These are phyloP conservation scores for Strobilomyces dryophilus DNA, from an alignment of 768 basidiomycete species.

Conservation along the genomic window DNA sequence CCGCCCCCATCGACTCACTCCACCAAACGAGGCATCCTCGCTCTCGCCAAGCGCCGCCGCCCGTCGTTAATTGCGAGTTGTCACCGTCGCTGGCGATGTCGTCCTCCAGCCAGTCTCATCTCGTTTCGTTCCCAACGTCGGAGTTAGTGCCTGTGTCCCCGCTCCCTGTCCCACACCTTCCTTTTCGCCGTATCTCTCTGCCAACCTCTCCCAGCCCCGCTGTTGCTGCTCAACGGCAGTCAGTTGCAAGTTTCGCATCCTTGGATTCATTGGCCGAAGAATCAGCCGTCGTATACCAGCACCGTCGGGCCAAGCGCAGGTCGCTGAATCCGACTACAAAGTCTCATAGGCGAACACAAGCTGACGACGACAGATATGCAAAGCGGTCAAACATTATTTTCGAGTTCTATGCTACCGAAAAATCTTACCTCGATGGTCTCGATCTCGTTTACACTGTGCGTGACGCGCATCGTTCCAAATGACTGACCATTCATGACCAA, in stretches of 20 bases:
- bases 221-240: conserved; percentile 45
- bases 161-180: conserved; percentile 46
- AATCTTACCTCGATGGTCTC: conserved; percentile 74
- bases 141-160: conserved; percentile 23
- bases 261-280: conserved; percentile 69
- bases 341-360: conserved; percentile 32
- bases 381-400: conserved; percentile 70
- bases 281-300: conserved; percentile 9
- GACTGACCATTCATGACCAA: background rate
- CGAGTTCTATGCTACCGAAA: conserved; percentile 81
- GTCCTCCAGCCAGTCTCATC: conserved; percentile 6
- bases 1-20: background rate
- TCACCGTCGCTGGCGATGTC: conserved; percentile 20
- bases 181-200: conserved; percentile 62
- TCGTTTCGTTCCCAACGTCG: conserved; percentile 32
- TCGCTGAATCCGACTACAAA: conserved; percentile 25
- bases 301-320: conserved; percentile 36
- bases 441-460: conserved; percentile 78
- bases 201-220: conserved; percentile 48
- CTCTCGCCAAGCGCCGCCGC: background rate
- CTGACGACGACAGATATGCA: conserved; percentile 44
- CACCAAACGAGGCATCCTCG: background rate
- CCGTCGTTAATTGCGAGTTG: conserved; percentile 8
- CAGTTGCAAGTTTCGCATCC: conserved; percentile 66
- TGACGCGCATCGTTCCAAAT: conserved; percentile 8